A percentile compares a stretch with the other conserved stretches of the same genome.
These are phyloP conservation scores for Saccharomycopsis amapae DNA, from an alignment of 805 yeast genomes.

Conservation along the genomic window DNA sequence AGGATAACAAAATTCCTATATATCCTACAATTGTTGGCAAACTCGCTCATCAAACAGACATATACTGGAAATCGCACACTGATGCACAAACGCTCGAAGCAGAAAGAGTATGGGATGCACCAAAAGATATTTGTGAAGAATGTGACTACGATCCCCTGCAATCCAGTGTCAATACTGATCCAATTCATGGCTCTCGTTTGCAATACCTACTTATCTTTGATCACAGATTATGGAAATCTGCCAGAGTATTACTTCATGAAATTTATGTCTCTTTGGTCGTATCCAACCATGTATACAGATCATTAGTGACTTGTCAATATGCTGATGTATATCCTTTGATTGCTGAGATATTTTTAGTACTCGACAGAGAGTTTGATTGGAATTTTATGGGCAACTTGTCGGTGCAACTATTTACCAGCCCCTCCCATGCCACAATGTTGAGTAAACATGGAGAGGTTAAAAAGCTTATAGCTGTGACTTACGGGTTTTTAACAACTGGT, in stretches of 20 bases:
- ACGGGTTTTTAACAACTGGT: conserved; percentile 53
- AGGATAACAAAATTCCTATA: conserved; percentile 5
- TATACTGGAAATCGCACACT: conserved; percentile 1
- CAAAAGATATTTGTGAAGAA: conserved; percentile 34
- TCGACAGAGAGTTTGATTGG: conserved; percentile 75
- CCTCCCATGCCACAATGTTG: conserved; percentile 59
- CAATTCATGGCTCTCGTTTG: conserved; percentile 36
- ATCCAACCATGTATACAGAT: conserved; percentile 48
- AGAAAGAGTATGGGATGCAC: conserved; percentile 38
- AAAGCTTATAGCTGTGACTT: conserved; percentile 53
- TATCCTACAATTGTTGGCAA: conserved; percentile 9
- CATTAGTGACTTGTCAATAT: conserved; percentile 66
- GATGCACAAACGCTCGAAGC: neutral
- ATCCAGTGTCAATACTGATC: conserved; percentile 3
- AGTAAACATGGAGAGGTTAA: conserved; percentile 58
- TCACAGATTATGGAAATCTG: conserved; percentile 60
- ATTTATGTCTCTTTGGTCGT: conserved; percentile 59
- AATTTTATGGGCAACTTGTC: conserved; percentile 66
- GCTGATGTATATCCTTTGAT: conserved; percentile 75
- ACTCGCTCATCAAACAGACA: neutral
- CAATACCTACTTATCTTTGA: conserved; percentile 50
- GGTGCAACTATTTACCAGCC: conserved; percentile 75
- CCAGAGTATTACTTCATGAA: conserved; percentile 53
- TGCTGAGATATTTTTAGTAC: conserved; percentile 57
- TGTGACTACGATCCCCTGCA: conserved; percentile 36